These are phyloP conservation scores for Papiliotrema fonsecae DNA, from an alignment of 1,284 basidiomycete genomes.

Conservation along the genomic window DNA sequence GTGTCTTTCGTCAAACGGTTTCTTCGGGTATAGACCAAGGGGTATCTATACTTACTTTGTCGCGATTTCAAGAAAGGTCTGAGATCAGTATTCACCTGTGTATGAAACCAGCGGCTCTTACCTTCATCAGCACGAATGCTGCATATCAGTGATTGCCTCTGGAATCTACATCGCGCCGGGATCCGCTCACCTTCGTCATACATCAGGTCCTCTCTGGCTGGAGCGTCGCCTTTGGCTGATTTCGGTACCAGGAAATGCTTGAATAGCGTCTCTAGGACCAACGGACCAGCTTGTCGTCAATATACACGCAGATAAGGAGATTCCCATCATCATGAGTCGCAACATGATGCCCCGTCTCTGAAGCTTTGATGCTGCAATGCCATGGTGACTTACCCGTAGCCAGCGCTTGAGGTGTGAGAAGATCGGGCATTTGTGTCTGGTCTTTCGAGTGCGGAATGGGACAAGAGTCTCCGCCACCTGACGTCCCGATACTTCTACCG, in stretches of 20 bases:
- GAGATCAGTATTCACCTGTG: slow-evolving; percentile 1
- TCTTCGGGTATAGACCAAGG: not conserved
- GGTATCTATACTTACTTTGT: slow-evolving; percentile 42
- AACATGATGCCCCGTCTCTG: too few species aligned
- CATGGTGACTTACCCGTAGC: slow-evolving; percentile 23
- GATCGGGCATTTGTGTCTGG: slow-evolving; percentile 31
- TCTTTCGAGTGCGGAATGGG: too few species aligned
- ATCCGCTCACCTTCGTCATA: slow-evolving; percentile 60
- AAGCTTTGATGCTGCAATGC: too few species aligned
- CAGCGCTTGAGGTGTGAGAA: slow-evolving; percentile 33
- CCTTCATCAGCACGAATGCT: slow-evolving; percentile 75
- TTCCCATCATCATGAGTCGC: too few species aligned
- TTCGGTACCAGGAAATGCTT: slow-evolving; percentile 71
- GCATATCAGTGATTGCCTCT: slow-evolving; percentile 9
- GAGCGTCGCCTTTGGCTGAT: slow-evolving; percentile 43
- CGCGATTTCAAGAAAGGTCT: slow-evolving; percentile 61
- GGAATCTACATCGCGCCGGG: not conserved
- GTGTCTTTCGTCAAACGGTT: slow-evolving; percentile 50
- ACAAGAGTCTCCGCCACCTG: too few species aligned
- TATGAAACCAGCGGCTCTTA: slow-evolving; percentile 31
- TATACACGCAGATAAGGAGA: not conserved
- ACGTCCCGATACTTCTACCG: too few species aligned
- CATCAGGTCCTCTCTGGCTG: slow-evolving; percentile 69
- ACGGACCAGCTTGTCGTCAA: slow-evolving; percentile 53
- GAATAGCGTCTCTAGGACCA: slow-evolving; percentile 70